phyloP scores from a whole-genome alignment of 2,329 filamentous ascomycete species.

The Scedosporium minutisporum region DNA sequence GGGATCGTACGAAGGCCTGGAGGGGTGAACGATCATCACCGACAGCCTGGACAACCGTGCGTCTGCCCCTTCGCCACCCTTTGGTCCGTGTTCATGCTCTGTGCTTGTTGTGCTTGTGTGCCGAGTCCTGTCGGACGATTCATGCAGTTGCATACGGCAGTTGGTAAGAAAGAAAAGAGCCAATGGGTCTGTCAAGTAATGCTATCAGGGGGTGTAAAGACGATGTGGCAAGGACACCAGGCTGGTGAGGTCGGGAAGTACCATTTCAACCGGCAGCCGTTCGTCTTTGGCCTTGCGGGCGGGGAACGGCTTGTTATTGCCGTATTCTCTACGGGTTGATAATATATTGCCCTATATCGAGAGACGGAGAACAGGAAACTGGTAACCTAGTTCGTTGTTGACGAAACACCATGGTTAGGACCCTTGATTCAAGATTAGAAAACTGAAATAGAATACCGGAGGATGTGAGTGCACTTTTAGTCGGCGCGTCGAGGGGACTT shows the following conservation, averaged over 20 bases:
- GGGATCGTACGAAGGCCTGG: too few relatives aligned
- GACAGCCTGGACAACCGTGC: neutral
- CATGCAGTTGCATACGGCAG: neutral
- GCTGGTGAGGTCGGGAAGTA: neutral
- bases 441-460: too few relatives aligned
- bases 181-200: too few relatives aligned
- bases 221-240: neutral
- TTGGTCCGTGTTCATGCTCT: neutral
- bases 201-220: too few relatives aligned
- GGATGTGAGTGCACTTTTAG: too few relatives aligned
- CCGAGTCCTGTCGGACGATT: neutral
- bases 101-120: neutral
- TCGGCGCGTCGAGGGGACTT: too few relatives aligned
- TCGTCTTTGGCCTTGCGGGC: neutral
- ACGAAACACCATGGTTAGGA: too few relatives aligned
- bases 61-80: neutral
- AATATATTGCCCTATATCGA: neutral
- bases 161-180: neutral
- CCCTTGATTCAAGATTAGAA: too few relatives aligned
- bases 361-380: neutral
- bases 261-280: neutral
- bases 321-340: neutral
- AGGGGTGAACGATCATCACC: neutral
- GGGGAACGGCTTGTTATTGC: neutral
- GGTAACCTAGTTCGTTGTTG: too few relatives aligned